Evolutionary conservation across 2,329 filamentous ascomycete genomes (phyloP), one percentile per base, ranked within the genome.

Genomic region (Hypoxylon sp.): DNA sequence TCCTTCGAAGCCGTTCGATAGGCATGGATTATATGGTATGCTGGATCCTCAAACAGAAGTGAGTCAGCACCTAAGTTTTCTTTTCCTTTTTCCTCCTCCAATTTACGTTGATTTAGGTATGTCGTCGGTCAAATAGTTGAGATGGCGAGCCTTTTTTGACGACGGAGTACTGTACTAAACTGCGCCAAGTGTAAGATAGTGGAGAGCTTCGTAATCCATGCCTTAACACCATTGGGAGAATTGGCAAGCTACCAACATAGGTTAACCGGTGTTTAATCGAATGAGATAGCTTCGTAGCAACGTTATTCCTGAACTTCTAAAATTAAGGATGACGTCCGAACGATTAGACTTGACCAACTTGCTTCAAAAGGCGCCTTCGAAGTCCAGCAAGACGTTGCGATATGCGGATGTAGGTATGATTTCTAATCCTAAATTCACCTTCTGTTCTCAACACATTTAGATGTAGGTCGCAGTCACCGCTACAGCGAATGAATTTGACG

Each of bases 401-500:
- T 68, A 63, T 44, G 63, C 44, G 24, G 58, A 63, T 42, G 54
- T 66, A 67, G 37, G 54, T 60, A 14, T 24, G 17, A 17, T 3
- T 24, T 17, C 14, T 39, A 0, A 3, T n/a, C 4, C 24, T 31
- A 14, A 17, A n/a, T 4, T 26, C 3, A 24, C 10, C 8, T 44
- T 54, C 24, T 22, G 17, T 39, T 13, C 35, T 24, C 59, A 59
- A 59, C 47, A 57, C 22, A 10, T 52, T 19, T 37, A 17, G 6
- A 46, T 9, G 37, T 17, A 80, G 78, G 78, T 80, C 8, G 80
- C 80, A 14, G 79, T 81, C 1, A 81, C 80, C 9, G 79, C 79
- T 17, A 81, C 79, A 10, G 79, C 79, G 0, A 78, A 80, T 8
- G 82, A 86, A 64, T 86, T 85, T 61, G 79, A 81, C n/a, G 85